phyloP scores from a whole-genome alignment of 352 stramenopile genomes.

The Phytophthora niederhauseri region DNA sequence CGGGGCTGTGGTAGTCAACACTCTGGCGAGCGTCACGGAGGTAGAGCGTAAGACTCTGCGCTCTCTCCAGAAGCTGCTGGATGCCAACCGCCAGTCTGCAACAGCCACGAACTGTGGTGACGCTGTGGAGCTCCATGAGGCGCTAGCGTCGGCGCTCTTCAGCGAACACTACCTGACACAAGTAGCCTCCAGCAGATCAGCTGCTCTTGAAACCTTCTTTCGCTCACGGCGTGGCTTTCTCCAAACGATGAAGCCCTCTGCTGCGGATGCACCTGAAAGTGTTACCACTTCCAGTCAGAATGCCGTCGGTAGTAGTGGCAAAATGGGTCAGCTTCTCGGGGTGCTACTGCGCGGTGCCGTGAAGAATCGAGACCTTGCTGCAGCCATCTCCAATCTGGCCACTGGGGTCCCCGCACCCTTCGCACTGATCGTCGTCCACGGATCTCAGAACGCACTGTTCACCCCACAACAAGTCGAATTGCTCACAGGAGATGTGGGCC shows the following conservation, averaged over 20 bases:
- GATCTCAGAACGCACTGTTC: slow-evolving; percentile 58
- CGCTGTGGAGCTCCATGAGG: slow-evolving; percentile 56
- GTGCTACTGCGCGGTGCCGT: slow-evolving; percentile 47
- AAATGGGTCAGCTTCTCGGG: slow-evolving; percentile 39
- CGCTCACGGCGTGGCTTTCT: slow-evolving; percentile 52
- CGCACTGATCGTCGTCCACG: slow-evolving; percentile 61
- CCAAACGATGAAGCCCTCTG: slow-evolving; percentile 13
- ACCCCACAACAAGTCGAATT: slow-evolving; percentile 39
- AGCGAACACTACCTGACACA: slow-evolving; percentile 73
- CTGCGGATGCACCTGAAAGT: not conserved
- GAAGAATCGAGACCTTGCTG: slow-evolving; percentile 47
- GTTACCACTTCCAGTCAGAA: not conserved
- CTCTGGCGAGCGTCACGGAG: slow-evolving; percentile 31
- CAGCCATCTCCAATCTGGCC: slow-evolving; percentile 38
- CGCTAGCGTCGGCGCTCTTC: slow-evolving; percentile 49
- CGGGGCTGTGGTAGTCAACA: slow-evolving; percentile 65
- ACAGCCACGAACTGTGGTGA: slow-evolving; percentile 7
- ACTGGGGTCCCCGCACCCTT: slow-evolving; percentile 38
- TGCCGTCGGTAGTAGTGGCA: not conserved
- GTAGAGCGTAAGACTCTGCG: slow-evolving; percentile 31
- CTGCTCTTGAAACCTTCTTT: slow-evolving; percentile 62
- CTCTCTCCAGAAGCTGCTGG: slow-evolving; percentile 28
- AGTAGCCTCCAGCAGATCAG: slow-evolving; percentile 44
- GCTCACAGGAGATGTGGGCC: slow-evolving; percentile 14
- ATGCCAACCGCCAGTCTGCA: slow-evolving; percentile 2